Percentiles rank a stretch among this genome's conserved stretches.
These are phyloP conservation scores for Trametopsis cervina DNA, from an alignment of 768 basidiomycete genomes.

Conservation along the genomic window DNA sequence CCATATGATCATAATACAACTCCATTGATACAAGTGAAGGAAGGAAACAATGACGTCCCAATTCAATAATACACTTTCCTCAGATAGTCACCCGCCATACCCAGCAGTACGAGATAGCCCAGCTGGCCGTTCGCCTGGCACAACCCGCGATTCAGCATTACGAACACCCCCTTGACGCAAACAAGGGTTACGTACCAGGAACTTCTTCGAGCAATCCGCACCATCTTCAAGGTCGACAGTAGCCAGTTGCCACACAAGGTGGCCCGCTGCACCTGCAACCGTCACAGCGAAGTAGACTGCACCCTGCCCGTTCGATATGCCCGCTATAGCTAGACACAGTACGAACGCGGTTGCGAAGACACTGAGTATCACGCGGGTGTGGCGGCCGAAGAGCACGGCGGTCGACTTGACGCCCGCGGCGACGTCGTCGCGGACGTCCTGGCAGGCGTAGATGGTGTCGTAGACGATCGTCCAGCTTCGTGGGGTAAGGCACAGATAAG, in stretches of 20 bases:
- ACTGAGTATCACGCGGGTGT: slow-evolving; percentile 49
- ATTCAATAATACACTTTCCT: too few relatives aligned
- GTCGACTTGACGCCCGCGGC: slow-evolving; percentile 69
- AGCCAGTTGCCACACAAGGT: slow-evolving; percentile 5
- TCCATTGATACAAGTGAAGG: too few relatives aligned
- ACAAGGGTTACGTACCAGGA: slow-evolving; percentile 5
- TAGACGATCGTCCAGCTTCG: slow-evolving; percentile 45
- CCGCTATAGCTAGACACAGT: slow-evolving; percentile 41
- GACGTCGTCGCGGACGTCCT: slow-evolving; percentile 70
- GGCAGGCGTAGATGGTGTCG: slow-evolving; percentile 72
- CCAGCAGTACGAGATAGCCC: too few relatives aligned
- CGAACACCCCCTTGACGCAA: too few relatives aligned
- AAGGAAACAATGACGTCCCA: too few relatives aligned
- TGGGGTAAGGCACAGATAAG: neutral
- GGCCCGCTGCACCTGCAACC: slow-evolving; percentile 31
- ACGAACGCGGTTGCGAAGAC: slow-evolving; percentile 47
- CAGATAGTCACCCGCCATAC: too few relatives aligned
- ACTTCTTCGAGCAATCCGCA: neutral
- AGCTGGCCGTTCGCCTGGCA: too few relatives aligned
- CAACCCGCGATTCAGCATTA: too few relatives aligned
- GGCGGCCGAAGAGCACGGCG: slow-evolving; percentile 60
- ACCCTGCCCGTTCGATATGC: slow-evolving; percentile 46
- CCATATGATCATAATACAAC: too few relatives aligned
- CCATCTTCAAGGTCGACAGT: slow-evolving; percentile 1
- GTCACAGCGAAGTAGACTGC: slow-evolving; percentile 38